Evolutionary conservation across 164 flowering plant species (phyloP).

Genomic region (Umbellularia californica): DNA sequence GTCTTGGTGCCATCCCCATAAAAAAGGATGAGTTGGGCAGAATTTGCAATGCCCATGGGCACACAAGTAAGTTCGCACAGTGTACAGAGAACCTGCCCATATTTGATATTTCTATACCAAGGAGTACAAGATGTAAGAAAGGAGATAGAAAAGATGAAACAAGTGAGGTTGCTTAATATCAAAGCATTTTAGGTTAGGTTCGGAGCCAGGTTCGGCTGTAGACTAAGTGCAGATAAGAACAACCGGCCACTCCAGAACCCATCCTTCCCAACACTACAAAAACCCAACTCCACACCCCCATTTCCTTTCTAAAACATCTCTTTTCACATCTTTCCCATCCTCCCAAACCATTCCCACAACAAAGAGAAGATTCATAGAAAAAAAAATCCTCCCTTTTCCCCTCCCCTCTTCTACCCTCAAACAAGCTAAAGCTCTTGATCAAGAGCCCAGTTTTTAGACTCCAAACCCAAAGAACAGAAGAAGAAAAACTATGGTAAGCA

Average conservation of each 20-base stretch:
- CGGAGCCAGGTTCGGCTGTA: conserved; percentile 37
- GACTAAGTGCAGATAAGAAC: conserved; percentile 68
- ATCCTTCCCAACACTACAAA: conserved; percentile 24
- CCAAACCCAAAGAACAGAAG: conserved; percentile 71
- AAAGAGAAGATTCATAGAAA: too few relatives aligned
- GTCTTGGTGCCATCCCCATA: too few relatives aligned
- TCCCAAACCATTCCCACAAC: conserved; percentile 14
- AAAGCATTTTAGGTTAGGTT: conserved; percentile 41
- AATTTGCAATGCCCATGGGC: not conserved
- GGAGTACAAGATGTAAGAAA: not conserved
- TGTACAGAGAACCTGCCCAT: not conserved
- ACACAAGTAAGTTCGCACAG: not conserved
- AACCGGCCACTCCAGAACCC: conserved; percentile 18
- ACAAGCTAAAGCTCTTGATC: conserved; percentile 94
- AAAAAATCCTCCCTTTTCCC: conserved; percentile 9
- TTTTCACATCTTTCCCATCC: conserved; percentile 5
- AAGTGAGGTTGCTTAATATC: conserved; percentile 17
- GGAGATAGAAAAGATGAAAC: not conserved
- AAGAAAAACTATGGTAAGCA: conserved; percentile 46
- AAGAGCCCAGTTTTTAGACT: conserved; percentile 54
- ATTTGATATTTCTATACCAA: not conserved
- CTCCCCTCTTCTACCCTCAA: conserved; percentile 20
- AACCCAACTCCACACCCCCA: conserved; percentile 23
- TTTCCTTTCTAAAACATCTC: conserved; percentile 10
- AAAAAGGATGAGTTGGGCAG: too few relatives aligned